Evolutionary conservation across 768 basidiomycete genomes (phyloP).

Genomic region (Tylopilus vinaceipallidus): DNA sequence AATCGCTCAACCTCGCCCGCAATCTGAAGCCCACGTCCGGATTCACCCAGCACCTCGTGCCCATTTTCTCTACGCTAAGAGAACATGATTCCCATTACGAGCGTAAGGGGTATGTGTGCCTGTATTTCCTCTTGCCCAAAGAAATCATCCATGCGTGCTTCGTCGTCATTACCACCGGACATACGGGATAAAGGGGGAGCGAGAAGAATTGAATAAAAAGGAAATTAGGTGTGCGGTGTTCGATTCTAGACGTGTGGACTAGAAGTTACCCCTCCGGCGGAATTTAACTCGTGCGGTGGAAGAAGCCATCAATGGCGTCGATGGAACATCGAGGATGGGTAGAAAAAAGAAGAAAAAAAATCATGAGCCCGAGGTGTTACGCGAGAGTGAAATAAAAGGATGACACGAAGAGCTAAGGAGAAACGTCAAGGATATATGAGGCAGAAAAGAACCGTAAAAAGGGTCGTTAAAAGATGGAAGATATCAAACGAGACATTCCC

Average conservation of each 20-base stretch:
- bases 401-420: constrained; percentile 20
- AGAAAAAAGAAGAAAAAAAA: too few species aligned
- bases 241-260: constrained; percentile 23
- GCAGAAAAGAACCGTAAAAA: constrained; percentile 29
- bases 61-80: constrained; percentile 13
- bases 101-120: constrained; percentile 19
- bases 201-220: constrained; percentile 6
- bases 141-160: constrained; percentile 17
- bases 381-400: constrained; percentile 11
- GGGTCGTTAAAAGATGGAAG: constrained; percentile 36
- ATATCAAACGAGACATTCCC: constrained; percentile 31
- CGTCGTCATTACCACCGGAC: constrained; percentile 8
- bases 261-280: constrained; percentile 21
- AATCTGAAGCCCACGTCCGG: too few species aligned
- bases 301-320: constrained; percentile 16
- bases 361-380: constrained; percentile 25
- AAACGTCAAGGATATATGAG: constrained; percentile 38
- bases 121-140: constrained; percentile 19
- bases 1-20: background rate
- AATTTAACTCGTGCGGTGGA: constrained; percentile 27
- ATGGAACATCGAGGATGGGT: constrained; percentile 25
- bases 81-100: constrained; percentile 19
- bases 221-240: constrained; percentile 28
- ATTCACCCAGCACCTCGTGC: constrained; percentile 17
- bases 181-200: constrained; percentile 4